These are phyloP conservation scores for Ceratonia siliqua DNA, from an alignment of 306 rosid genomes.

Conservation along the genomic window DNA sequence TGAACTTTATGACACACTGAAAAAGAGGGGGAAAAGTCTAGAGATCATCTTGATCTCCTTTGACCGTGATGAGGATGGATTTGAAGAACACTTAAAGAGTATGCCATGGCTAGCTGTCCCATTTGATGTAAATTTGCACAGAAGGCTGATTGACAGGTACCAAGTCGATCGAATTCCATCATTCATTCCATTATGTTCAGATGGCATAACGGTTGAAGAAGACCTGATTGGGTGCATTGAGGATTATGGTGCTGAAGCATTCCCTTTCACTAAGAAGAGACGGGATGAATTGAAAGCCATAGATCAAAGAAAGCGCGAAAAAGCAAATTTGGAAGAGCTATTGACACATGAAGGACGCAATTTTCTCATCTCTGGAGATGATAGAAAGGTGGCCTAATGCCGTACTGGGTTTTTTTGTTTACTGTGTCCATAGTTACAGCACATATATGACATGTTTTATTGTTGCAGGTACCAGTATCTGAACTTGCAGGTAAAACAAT, in stretches of 20 bases:
- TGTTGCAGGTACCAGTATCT: slow-evolving; percentile 44
- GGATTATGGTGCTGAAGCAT: slow-evolving; percentile 87
- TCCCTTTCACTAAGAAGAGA: slow-evolving; percentile 84
- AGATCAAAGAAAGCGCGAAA: slow-evolving; percentile 50
- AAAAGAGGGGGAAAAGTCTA: slow-evolving; percentile 45
- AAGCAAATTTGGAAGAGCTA: slow-evolving; percentile 54
- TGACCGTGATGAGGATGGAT: slow-evolving; percentile 61
- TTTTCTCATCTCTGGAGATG: slow-evolving; percentile 45
- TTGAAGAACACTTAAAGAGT: slow-evolving; percentile 57
- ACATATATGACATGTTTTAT: not conserved
- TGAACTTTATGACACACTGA: slow-evolving; percentile 58
- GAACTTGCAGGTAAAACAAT: slow-evolving; percentile 57
- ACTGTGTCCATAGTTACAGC: not conserved
- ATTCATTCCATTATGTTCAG: slow-evolving; percentile 57
- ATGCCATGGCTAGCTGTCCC: slow-evolving; percentile 93
- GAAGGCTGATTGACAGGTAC: slow-evolving; percentile 58
- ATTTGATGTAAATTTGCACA: slow-evolving; percentile 54
- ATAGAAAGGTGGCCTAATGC: slow-evolving; percentile 42
- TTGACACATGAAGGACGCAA: slow-evolving; percentile 53
- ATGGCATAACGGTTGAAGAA: slow-evolving; percentile 51
- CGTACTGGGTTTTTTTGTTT: not conserved
- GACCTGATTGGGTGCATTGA: slow-evolving; percentile 74
- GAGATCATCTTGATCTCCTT: slow-evolving; percentile 80
- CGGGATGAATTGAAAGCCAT: slow-evolving; percentile 45
- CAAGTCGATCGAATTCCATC: slow-evolving; percentile 68